These are phyloP conservation scores for Penicillium sp. DNA, from an alignment of 2,329 filamentous ascomycete genomes.

Conservation along the genomic window DNA sequence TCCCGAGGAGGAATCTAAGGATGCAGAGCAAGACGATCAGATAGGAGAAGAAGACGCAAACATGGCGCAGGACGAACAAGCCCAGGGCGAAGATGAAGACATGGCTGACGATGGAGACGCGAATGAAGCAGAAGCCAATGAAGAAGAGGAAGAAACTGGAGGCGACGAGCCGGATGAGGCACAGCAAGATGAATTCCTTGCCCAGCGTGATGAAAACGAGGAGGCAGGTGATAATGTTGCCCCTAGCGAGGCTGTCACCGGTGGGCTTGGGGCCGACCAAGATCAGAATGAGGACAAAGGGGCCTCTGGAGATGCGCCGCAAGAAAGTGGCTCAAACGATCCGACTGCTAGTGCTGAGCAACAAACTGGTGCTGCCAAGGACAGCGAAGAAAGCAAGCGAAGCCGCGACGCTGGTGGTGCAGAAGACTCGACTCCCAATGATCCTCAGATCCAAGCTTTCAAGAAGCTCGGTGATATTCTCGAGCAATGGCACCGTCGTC, in stretches of 20 bases:
- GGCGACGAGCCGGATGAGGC: conserved; percentile 48
- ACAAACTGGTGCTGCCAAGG: conserved; percentile 39
- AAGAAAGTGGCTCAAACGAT: conserved; percentile 42
- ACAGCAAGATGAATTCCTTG: conserved; percentile 45
- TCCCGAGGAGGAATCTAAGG: conserved; percentile 32
- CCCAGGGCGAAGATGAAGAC: conserved; percentile 32
- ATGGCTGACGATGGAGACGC: conserved; percentile 42
- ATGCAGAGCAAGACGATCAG: conserved; percentile 27
- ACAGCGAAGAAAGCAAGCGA: conserved; percentile 36
- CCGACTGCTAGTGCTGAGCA: conserved; percentile 45
- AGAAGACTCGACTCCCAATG: conserved; percentile 32
- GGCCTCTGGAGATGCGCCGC: conserved; percentile 44
- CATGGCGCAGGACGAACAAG: conserved; percentile 28
- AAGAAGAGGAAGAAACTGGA: conserved; percentile 40
- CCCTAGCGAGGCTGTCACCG: conserved; percentile 39
- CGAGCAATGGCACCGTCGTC: conserved; percentile 86
- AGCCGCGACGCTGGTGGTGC: conserved; percentile 35
- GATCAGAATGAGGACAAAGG: conserved; percentile 41
- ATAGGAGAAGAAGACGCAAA: conserved; percentile 30
- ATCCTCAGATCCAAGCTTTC: conserved; percentile 63
- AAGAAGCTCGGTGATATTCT: conserved; percentile 91
- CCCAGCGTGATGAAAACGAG: conserved; percentile 46
- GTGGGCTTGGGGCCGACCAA: conserved; percentile 36
- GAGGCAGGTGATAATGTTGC: conserved; percentile 52
- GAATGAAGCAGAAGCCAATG: conserved; percentile 44